Conservation (phyloP, 306 rosid genomes). For the Herpetospermum pedunculosum region DNA sequence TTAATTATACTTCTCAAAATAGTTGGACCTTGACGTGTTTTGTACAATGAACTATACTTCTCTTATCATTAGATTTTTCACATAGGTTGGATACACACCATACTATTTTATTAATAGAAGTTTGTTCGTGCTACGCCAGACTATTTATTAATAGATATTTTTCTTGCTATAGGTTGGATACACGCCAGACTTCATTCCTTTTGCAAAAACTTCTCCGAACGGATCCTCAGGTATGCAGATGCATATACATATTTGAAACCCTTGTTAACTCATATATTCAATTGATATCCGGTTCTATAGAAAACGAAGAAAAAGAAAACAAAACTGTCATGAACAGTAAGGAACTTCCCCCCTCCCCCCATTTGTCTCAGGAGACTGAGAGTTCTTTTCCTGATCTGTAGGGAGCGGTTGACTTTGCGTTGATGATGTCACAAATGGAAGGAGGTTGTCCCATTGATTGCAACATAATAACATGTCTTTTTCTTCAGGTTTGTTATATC, state of each 20-base stretch:
- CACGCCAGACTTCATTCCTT: constrained; percentile 93
- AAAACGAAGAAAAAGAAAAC: background rate
- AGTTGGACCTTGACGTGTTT: background rate
- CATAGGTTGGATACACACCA: background rate
- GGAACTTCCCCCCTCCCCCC: background rate
- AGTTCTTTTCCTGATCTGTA: constrained; percentile 16
- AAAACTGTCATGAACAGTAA: background rate
- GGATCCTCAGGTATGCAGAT: constrained; percentile 97
- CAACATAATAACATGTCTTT: constrained; percentile 94
- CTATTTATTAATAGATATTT: constrained; percentile 29
- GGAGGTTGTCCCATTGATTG: constrained; percentile 98
- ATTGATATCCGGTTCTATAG: background rate
- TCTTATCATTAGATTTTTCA: background rate
- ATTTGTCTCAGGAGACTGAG: background rate
- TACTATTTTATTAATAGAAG: background rate
- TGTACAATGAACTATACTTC: background rate
- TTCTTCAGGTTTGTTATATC: constrained; percentile 73
- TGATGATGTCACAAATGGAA: constrained; percentile 99
- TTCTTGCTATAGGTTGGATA: constrained; percentile 67
- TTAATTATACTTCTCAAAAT: background rate
- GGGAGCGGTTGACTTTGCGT: constrained; percentile 99
- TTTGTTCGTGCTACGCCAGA: constrained; percentile 55
- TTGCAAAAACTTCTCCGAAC: constrained; percentile 94
- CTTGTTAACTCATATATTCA: background rate
- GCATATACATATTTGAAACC: background rate